Percentiles rank a stretch among this genome's conserved stretches.
phyloP scores from a whole-genome alignment of 805 yeast genomes.

The Candida ulmi region DNA sequence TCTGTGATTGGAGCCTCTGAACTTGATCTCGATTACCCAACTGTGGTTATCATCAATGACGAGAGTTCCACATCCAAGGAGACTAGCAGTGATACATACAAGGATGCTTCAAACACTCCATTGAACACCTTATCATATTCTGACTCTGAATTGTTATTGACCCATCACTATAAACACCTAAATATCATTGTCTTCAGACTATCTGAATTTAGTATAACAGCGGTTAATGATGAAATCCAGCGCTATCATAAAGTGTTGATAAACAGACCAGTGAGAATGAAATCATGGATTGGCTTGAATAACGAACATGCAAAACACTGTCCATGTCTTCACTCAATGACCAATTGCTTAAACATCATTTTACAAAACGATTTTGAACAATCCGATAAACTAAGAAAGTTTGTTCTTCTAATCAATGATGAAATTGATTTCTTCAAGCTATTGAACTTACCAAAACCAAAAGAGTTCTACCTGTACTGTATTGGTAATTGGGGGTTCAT shows the following conservation, averaged over 20 bases:
- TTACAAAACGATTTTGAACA: constrained; percentile 15
- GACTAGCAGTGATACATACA: no score
- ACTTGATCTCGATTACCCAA: constrained; percentile 22
- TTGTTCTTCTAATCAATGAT: constrained; percentile 18
- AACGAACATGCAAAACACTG: constrained; percentile 15
- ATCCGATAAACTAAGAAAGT: constrained; percentile 9
- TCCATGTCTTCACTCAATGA: constrained; percentile 30
- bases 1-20: constrained; percentile 21
- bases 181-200: constrained; percentile 15
- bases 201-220: constrained; percentile 12
- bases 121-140: constrained; percentile 12
- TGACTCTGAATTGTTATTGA: constrained; percentile 8
- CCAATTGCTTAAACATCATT: constrained; percentile 23
- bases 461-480: constrained; percentile 27
- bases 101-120: neutral
- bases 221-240: constrained; percentile 15
- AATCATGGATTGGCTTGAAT: constrained; percentile 37
- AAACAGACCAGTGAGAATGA: constrained; percentile 30
- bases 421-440: constrained; percentile 26
- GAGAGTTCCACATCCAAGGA: neutral
- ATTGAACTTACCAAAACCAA: constrained; percentile 17
- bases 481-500: constrained; percentile 65
- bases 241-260: constrained; percentile 14
- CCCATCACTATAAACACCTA: constrained; percentile 20
- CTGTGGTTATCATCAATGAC: constrained; percentile 20